These are phyloP conservation scores for Fusarium heterosporum DNA, from an alignment of 2,329 filamentous ascomycete species.

Conservation along the genomic window DNA sequence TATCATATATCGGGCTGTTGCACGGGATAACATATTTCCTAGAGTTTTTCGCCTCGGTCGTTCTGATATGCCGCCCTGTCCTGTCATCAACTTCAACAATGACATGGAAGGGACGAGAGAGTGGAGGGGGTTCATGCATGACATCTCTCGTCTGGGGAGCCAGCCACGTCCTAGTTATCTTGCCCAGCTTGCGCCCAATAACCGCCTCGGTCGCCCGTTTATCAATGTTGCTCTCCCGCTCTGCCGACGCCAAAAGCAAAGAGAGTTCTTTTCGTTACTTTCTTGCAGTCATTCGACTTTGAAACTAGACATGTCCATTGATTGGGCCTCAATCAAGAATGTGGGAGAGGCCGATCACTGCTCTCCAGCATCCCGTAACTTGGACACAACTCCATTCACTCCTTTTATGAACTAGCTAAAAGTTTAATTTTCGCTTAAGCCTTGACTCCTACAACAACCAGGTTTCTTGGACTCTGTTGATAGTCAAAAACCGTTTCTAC, in stretches of 20 bases:
- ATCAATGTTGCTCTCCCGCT: conserved; percentile 25
- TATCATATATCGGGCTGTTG: not conserved
- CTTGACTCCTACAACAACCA: conserved; percentile 87
- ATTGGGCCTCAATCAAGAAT: not conserved
- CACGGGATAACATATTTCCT: conserved; percentile 8
- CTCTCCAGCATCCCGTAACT: conserved; percentile 6
- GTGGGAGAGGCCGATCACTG: conserved; percentile 9
- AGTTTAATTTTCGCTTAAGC: conserved; percentile 65
- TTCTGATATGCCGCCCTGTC: conserved; percentile 16
- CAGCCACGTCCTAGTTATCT: conserved; percentile 20
- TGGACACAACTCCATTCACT: conserved; percentile 16
- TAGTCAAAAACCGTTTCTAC: conserved; percentile 96
- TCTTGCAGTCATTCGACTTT: conserved; percentile 1
- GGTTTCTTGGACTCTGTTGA: conserved; percentile 83
- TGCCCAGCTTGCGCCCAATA: conserved; percentile 26
- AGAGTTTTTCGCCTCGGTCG: not conserved
- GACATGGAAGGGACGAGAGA: conserved; percentile 19
- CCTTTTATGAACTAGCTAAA: conserved; percentile 30
- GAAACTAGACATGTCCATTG: conserved; percentile 11
- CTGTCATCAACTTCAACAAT: conserved; percentile 19
- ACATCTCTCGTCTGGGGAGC: conserved; percentile 39
- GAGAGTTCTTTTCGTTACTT: conserved; percentile 25
- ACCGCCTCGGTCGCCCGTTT: conserved; percentile 35
- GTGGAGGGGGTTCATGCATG: conserved; percentile 46
- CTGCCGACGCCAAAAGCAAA: conserved; percentile 15